Evolutionary conservation across 2,329 filamentous ascomycete species (phyloP), one percentile per base, ranked within the genome.

Genomic region (Claviceps citrina): DNA sequence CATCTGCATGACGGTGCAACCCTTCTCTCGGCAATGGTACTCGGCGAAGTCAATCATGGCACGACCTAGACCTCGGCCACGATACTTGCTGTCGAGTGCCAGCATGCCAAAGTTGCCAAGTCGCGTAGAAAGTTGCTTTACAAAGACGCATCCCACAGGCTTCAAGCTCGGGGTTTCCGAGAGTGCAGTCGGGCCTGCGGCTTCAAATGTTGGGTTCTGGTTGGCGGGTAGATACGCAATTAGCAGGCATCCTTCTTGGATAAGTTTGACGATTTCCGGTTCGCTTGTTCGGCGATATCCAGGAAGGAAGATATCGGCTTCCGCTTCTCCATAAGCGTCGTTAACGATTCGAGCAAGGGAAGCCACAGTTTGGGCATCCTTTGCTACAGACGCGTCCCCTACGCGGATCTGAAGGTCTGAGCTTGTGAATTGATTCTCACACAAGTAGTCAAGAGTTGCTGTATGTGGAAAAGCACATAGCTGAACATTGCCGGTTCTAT

Each of bases 51-150:
- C n/a, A 0, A 48, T 46, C 19, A 58, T 13, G 22, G 49, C 39
- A 3, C 48, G 47, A 5, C 54, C 55, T 2, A 50, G 9, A 0
- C 55, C 55, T 7, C 33, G 31, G 0, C 55, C 54, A 10, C 47
- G 52, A 15, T 52, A 31, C 6, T 39, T 35, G 0, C 33, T 19
- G 10, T 56, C 47, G 3, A 58, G 33, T 1, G 55, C 49, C 3
- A 58, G 32, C 54, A 56, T 56, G 20, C 50, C 49, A 18, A 58
- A 53, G 4, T 48, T 42, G 12, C 55, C 56, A 5, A 48, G 43
- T 0, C 39, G 24, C 6, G 49, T 35, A 1, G 47, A 46, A 1
- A 46, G 25, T 2, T 42, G 37, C 39, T 53, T 57, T 28, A 55
- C 36, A 20, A 40, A 48, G 7, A 57, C 46, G 24, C 55, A 57